Conservation (phyloP, 1,284 basidiomycete species). For the Puccinia hordei region DNA sequence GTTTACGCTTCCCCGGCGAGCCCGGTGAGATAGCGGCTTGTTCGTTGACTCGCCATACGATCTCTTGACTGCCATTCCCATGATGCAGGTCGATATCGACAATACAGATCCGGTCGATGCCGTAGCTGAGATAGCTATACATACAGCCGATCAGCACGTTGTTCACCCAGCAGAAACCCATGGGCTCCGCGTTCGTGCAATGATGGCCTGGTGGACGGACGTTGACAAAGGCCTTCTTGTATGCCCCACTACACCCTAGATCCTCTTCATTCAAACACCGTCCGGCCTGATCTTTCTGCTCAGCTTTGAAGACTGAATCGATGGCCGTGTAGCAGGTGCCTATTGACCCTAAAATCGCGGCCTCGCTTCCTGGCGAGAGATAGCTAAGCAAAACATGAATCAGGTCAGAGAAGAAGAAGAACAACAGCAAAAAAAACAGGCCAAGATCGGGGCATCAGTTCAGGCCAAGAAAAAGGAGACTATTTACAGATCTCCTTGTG, state of each 20-base stretch:
- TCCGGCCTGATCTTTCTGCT: neutral
- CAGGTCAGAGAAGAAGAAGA: neutral
- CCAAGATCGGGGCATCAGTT: neutral
- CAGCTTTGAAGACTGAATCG: conserved; percentile 26
- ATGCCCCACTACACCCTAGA: too few species aligned
- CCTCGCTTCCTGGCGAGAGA: conserved; percentile 17
- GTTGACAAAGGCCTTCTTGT: conserved; percentile 56
- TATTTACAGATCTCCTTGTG: conserved; percentile 40
- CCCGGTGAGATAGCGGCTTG: neutral
- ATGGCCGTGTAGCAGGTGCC: conserved; percentile 28
- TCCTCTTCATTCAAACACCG: neutral
- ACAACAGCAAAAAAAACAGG: neutral
- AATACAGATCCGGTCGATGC: conserved; percentile 57
- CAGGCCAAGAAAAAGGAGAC: neutral
- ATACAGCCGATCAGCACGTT: conserved; percentile 58
- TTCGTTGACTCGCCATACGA: conserved; percentile 59
- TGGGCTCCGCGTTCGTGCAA: conserved; percentile 56
- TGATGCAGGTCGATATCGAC: conserved; percentile 60
- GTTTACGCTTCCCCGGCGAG: neutral
- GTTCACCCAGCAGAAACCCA: conserved; percentile 60
- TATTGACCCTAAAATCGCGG: conserved; percentile 28
- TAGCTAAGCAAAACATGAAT: conserved; percentile 3
- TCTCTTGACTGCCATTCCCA: conserved; percentile 58
- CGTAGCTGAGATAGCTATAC: conserved; percentile 56
- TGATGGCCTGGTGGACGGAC: conserved; percentile 59